Percentiles rank a stretch among this genome's conserved stretches.
These are phyloP conservation scores for Phytopythium oedochilum DNA, from an alignment of 352 stramenopile genomes.

Conservation along the genomic window DNA sequence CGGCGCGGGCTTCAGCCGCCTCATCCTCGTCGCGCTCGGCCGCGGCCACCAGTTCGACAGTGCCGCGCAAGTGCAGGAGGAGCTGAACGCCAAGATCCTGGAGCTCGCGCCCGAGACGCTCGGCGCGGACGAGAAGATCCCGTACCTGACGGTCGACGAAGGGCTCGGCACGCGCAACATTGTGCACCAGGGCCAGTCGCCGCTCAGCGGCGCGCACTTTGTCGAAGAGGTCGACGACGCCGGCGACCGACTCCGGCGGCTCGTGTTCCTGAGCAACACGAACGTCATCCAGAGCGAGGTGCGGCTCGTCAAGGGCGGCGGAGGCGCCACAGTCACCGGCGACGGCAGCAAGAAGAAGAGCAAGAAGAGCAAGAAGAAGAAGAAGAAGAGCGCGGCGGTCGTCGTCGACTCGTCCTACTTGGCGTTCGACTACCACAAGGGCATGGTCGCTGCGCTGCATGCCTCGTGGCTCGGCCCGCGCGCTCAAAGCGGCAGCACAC, in stretches of 20 bases:
- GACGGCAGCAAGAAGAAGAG: constrained; percentile 53
- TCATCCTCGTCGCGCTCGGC: constrained; percentile 66
- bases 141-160: constrained; percentile 70
- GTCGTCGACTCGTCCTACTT: constrained; percentile 64
- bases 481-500: neutral
- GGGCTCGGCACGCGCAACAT: constrained; percentile 56
- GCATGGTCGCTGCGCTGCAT: constrained; percentile 61
- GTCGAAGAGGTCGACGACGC: constrained; percentile 65
- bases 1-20: constrained; percentile 58
- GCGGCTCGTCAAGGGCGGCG: constrained; percentile 20
- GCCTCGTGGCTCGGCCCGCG: constrained; percentile 21
- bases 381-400: constrained; percentile 20
- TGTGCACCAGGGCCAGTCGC: constrained; percentile 40
- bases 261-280: constrained; percentile 70
- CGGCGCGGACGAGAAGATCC: constrained; percentile 41
- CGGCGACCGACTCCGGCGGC: constrained; percentile 38
- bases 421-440: constrained; percentile 76
- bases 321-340: constrained; percentile 4
- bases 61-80: constrained; percentile 60
- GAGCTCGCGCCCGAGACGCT: constrained; percentile 52
- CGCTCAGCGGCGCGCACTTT: constrained; percentile 59
- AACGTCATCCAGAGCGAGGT: constrained; percentile 81
- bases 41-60: constrained; percentile 59
- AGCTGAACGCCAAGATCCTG: constrained; percentile 65
- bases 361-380: constrained; percentile 65